Base-by-base conservation (phyloP, 225 moss, liverwort and hornwort genomes). In the Neckera pumila region DNA sequence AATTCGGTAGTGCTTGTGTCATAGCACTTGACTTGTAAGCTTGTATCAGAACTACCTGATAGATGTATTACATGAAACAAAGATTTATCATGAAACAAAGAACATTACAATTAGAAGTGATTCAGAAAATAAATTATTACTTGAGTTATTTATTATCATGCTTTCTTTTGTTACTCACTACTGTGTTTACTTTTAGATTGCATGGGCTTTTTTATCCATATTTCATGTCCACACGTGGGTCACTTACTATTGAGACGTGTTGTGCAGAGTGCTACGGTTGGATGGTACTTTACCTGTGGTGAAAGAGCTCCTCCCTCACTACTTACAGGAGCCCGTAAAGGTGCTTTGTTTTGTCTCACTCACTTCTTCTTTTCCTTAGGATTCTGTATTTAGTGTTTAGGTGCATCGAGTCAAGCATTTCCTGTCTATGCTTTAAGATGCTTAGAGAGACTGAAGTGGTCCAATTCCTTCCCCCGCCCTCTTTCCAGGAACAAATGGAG, bases 221-320 rank as follows among this genome's bases (percentile, higher is more conserved):
- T 65, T 76, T 59, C 53, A 61, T 80, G 40, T 65, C n/a, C 76
- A 73, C 28, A 30, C 74, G 40, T 84, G 51, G 57, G 81, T 77
- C 66, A 43, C 66, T 84, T 43, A 87, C 62, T 23, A 43, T 66
- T 64, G 64, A 34, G 33, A 64, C 72, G 56, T 91, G 67, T 76
- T 88, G 79, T 92, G 92, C 95, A 98, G 98, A 93, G 97, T 97
- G 69, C 90, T 96, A 85, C 93, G 97, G 66, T 93, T 96, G 89
- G 98, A 99, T 93, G 98, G 98, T 89, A 99, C 95, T 91, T 91
- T 97, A 86, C 95, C 97, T 71, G 95, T 99, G 83, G 94, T 93
- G 91, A 97, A 90, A 89, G 98, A 99, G 87, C 94, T 99, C 87
- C 95, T 97, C 88, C 97, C 98, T 81, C 96, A 97, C 92, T 99